Evolutionary conservation across 1,139 yeast species (phyloP).

Genomic region (Candida neerlandica): DNA sequence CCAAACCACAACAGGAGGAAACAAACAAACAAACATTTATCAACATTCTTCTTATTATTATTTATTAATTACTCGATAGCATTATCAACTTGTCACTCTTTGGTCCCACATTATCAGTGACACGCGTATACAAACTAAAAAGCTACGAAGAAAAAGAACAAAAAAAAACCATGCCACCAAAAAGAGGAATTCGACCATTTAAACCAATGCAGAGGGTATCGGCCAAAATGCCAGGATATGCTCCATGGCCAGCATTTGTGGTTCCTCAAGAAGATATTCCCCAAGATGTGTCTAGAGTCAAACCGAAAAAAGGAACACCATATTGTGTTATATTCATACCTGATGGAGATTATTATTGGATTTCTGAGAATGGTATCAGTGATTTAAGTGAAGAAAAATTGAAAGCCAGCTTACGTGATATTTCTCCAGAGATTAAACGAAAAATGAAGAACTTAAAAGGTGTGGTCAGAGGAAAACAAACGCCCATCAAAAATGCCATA

Average conservation of each 20-base stretch:
- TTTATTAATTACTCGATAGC: no score
- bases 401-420: slow-evolving; percentile 29
- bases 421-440: slow-evolving; percentile 24
- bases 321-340: slow-evolving; percentile 51
- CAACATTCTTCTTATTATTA: no score
- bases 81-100: background rate
- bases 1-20: no score
- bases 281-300: slow-evolving; percentile 38
- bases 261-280: slow-evolving; percentile 47
- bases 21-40: no score
- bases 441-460: slow-evolving; percentile 21
- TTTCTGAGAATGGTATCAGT: slow-evolving; percentile 43
- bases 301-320: slow-evolving; percentile 43
- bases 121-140: background rate
- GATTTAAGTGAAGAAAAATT: slow-evolving; percentile 32
- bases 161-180: slow-evolving; percentile 10
- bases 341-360: slow-evolving; percentile 52
- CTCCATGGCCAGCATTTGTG: slow-evolving; percentile 54
- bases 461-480: slow-evolving; percentile 26
- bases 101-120: background rate
- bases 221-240: slow-evolving; percentile 52
- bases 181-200: slow-evolving; percentile 17
- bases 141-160: background rate
- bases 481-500: slow-evolving; percentile 43
- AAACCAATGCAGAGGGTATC: slow-evolving; percentile 42